phyloP scores from a whole-genome alignment of 2,329 filamentous ascomycete species.

The Zymoseptoria passerinii region DNA sequence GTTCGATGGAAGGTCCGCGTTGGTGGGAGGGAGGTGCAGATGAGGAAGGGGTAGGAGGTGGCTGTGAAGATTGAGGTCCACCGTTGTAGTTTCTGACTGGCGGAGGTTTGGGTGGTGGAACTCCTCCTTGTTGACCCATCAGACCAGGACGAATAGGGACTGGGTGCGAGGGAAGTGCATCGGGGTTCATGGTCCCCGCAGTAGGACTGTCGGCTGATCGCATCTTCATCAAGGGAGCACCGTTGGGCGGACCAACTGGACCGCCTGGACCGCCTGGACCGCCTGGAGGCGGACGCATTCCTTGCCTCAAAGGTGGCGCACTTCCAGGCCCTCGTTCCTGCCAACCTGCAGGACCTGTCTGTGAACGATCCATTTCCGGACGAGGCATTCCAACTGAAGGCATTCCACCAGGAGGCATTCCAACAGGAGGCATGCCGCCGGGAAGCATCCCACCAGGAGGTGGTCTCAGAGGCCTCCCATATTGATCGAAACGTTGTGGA shows the following conservation, averaged over 20 bases:
- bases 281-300: conserved; percentile 8
- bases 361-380: conserved; percentile 13
- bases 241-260: conserved; percentile 19
- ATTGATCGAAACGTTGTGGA: conserved; percentile 9
- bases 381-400: conserved; percentile 10
- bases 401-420: conserved; percentile 3
- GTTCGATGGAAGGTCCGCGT: conserved; percentile 18
- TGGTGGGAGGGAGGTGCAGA: conserved; percentile 24
- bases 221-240: conserved; percentile 22
- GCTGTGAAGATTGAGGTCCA: conserved; percentile 28
- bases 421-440: conserved; percentile 4
- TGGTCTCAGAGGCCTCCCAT: conserved; percentile 5
- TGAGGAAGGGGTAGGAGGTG: conserved; percentile 7
- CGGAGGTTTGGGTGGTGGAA: conserved; percentile 38
- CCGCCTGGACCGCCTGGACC: conserved; percentile 3
- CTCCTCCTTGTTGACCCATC: conserved; percentile 18
- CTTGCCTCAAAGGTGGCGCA: conserved; percentile 8
- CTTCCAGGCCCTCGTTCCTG: conserved; percentile 13
- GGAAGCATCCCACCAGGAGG: conserved; percentile 4
- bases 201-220: conserved; percentile 12
- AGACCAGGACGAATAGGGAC: conserved; percentile 46
- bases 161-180: conserved; percentile 49
- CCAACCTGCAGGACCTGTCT: conserved; percentile 22
- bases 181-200: conserved; percentile 37
- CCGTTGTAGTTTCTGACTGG: conserved; percentile 46